A percentile compares a stretch with the other conserved stretches of the same genome.
phyloP scores from a whole-genome alignment of 345 rosid genomes.

The Eucalyptus marginata region DNA sequence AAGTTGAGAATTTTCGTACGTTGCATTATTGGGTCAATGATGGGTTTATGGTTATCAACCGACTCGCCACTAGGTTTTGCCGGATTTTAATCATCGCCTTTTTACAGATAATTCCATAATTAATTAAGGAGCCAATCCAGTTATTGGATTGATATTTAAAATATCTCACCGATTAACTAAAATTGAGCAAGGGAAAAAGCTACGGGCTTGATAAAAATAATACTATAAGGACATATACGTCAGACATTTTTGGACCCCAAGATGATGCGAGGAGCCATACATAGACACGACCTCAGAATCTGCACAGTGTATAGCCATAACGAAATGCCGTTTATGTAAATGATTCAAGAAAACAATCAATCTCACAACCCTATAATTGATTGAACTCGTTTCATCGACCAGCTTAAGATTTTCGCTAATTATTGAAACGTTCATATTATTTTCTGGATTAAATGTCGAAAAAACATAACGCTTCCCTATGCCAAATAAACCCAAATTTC shows the following conservation, averaged over 20 bases:
- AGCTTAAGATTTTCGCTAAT: background rate
- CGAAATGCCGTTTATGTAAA: background rate
- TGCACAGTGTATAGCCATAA: background rate
- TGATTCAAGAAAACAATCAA: background rate
- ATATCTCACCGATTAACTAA: background rate
- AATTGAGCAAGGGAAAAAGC: background rate
- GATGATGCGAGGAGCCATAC: background rate
- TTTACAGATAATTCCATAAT: background rate
- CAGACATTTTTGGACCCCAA: background rate
- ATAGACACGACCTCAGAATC: background rate
- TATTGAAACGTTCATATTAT: background rate
- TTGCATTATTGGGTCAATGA: background rate
- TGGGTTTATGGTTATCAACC: background rate
- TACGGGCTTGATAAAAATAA: background rate
- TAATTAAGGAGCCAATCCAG: background rate
- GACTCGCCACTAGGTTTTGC: background rate
- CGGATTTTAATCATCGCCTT: background rate
- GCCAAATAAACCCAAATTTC: background rate
- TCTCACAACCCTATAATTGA: background rate
- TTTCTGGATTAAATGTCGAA: background rate
- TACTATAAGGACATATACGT: rapidly evolving
- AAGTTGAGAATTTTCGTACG: background rate
- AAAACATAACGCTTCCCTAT: background rate
- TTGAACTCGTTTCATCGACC: background rate
- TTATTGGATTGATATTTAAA: background rate